A percentile compares a stretch with the other conserved stretches of the same genome.
Evolutionary conservation across 1,284 basidiomycete species (phyloP).

Genomic region (Irpex sp.): DNA sequence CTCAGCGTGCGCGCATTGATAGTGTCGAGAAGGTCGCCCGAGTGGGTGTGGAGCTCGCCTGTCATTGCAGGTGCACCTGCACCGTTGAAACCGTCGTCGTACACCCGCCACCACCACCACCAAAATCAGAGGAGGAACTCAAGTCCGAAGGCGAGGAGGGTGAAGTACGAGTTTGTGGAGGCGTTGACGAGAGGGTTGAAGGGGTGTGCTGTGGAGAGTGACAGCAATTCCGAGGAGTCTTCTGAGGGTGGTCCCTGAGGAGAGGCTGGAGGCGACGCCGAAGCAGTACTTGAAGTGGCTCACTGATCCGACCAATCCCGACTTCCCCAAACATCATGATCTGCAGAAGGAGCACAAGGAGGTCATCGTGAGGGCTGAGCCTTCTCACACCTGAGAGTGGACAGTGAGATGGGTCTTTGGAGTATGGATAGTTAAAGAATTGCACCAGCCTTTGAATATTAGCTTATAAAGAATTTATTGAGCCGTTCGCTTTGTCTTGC

Average conservation of each 20-base stretch:
- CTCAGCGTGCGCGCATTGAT: conserved; percentile 25
- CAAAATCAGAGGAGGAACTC: conserved; percentile 21
- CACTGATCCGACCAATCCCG: background rate
- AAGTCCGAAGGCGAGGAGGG: conserved; percentile 20
- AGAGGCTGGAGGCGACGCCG: background rate
- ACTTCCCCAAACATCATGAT: background rate
- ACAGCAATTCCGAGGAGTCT: background rate
- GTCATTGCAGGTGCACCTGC: conserved; percentile 18
- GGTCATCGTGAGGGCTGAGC: background rate
- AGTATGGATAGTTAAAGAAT: too few species aligned
- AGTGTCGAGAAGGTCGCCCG: conserved; percentile 31
- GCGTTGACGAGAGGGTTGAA: conserved; percentile 13
- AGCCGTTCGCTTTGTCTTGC: too few species aligned
- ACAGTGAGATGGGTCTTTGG: too few species aligned
- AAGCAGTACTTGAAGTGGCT: background rate
- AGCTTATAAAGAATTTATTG: too few species aligned
- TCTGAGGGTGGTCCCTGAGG: conserved; percentile 10
- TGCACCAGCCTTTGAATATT: too few species aligned
- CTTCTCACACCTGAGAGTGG: too few species aligned
- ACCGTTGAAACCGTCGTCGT: conserved; percentile 16
- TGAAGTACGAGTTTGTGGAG: conserved; percentile 21
- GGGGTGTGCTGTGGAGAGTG: conserved; percentile 16
- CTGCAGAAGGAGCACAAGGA: background rate
- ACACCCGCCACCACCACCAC: background rate
- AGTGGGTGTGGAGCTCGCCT: conserved; percentile 31